A percentile compares a stretch with the other conserved stretches of the same genome.
Conservation (phyloP, 805 yeast species). For the Ogataea paradorogensis region DNA sequence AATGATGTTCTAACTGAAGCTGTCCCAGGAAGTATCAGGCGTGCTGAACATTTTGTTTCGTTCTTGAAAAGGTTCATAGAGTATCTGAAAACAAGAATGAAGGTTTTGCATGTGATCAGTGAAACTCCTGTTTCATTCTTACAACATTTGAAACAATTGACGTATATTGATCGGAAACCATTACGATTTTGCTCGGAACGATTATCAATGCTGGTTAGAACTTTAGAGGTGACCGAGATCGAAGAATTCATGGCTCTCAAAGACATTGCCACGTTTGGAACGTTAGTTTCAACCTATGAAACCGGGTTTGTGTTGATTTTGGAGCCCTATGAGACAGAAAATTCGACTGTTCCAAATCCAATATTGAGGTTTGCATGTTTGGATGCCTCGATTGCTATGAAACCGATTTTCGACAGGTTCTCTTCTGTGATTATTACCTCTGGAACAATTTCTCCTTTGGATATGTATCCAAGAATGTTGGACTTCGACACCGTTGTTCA, state of each 20-base stretch:
- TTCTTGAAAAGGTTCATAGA: constrained; percentile 91
- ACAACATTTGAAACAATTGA: constrained; percentile 88
- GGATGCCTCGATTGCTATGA: constrained; percentile 97
- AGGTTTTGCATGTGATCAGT: constrained; percentile 94
- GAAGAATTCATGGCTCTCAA: constrained; percentile 92
- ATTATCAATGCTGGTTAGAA: constrained; percentile 80
- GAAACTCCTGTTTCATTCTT: constrained; percentile 94
- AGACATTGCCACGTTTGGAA: constrained; percentile 96
- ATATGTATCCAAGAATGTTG: constrained; percentile 97
- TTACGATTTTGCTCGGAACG: constrained; percentile 89
- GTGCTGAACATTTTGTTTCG: constrained; percentile 96
- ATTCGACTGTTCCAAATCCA: constrained; percentile 95
- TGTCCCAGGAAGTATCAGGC: constrained; percentile 93
- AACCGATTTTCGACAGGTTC: constrained; percentile 92
- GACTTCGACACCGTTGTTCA: constrained; percentile 91
- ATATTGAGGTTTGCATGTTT: constrained; percentile 88
- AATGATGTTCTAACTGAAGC: constrained; percentile 87
- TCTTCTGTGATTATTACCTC: constrained; percentile 92
- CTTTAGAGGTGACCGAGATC: constrained; percentile 80
- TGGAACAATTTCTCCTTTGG: constrained; percentile 97
- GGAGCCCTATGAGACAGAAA: constrained; percentile 94
- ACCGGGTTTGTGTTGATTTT: constrained; percentile 86
- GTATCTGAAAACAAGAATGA: constrained; percentile 94
- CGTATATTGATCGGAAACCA: constrained; percentile 91
- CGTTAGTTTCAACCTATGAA: constrained; percentile 92